phyloP scores from a whole-genome alignment of 768 basidiomycete genomes.

The Leccinum subtestaceum region DNA sequence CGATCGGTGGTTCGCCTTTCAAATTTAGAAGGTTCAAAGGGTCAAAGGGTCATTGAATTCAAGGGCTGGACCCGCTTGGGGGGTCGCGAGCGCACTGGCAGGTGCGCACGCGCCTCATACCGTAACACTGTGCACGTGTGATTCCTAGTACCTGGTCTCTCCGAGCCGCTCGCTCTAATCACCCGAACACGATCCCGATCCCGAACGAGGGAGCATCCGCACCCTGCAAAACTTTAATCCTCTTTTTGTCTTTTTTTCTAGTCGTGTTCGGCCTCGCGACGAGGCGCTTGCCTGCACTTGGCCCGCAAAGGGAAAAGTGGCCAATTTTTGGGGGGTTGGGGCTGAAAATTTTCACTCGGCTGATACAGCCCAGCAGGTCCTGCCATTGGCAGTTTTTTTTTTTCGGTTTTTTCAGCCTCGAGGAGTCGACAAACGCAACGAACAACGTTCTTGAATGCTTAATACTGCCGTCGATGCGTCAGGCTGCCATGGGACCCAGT shows the following conservation, averaged over 20 bases:
- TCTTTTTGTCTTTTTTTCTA: not conserved
- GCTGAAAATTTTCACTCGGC: conserved; percentile 2
- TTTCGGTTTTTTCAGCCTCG: not conserved
- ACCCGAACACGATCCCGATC: conserved; percentile 16
- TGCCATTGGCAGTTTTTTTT: not conserved
- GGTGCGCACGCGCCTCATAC: not conserved
- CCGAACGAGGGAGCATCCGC: not conserved
- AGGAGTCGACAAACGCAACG: not conserved
- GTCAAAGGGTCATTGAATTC: not conserved
- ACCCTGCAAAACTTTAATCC: not conserved
- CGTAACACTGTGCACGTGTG: conserved; percentile 1
- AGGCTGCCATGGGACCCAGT: not conserved
- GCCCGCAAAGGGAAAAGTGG: conserved; percentile 16
- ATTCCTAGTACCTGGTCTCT: not conserved
- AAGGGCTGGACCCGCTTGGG: not conserved
- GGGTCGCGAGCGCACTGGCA: not conserved
- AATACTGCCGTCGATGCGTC: not conserved
- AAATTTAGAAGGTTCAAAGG: conserved; percentile 22
- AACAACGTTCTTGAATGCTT: not conserved
- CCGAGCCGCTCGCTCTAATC: not conserved
- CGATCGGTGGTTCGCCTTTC: conserved; percentile 3
- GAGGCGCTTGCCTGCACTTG: not conserved
- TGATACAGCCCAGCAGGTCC: conserved; percentile 1
- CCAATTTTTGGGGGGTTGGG: conserved; percentile 3
- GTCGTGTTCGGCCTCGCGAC: conserved; percentile 1